Evolutionary conservation across 2,329 filamentous ascomycete genomes (phyloP), one percentile per base, ranked within the genome.

Genomic region (Penicillium digitatum): DNA sequence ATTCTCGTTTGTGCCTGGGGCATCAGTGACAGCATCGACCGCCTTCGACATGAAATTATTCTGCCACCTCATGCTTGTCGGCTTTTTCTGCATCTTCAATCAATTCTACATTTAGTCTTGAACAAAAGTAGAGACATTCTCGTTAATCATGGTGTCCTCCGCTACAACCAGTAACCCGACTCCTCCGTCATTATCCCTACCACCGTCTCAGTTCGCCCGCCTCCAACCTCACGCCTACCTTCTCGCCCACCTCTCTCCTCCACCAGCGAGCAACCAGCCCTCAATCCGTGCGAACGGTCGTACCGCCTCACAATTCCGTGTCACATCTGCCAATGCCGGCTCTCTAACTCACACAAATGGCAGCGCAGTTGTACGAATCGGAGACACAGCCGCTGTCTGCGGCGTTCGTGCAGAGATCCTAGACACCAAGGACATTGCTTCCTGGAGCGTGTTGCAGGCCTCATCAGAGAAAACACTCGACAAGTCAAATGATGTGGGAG

Each of bases 311-410:
- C 82, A 92, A 66, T 84, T 86, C 55, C 87, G 94, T 42, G 72
- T 80, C 22, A 85, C 88, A n/a, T 85, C 86, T 32, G 80, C 94
- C 64, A 94, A 96, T 73, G 85, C 85, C 0, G 88, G 89, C 26
- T 94, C 90, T 22, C 79, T 99, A 47, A 89, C 90, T 0, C 91
- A 99, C 72, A 88, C 90, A 53, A 87, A 95, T 69, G 94, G 94
- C 48, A 95, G 90, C 66, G 88, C 93, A 0, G 87, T 97, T 0
- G 88, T 97, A 47, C 85, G 94, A 34, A 79, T 89, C 48, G 94
- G 94, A 44, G 90, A 95, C 72, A 97, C 93, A 1, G 91, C 90
- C 1, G 90, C 92, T n/a, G 92, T 99, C 35, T 96, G 92, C 70
- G 94, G 93, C 54, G 85, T 99, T 20, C 85, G 93, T 42, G 92